A percentile compares a stretch with the other conserved stretches of the same genome.
These are phyloP conservation scores for Alternaria postmessia DNA, from an alignment of 2,329 filamentous ascomycete species.

Conservation along the genomic window DNA sequence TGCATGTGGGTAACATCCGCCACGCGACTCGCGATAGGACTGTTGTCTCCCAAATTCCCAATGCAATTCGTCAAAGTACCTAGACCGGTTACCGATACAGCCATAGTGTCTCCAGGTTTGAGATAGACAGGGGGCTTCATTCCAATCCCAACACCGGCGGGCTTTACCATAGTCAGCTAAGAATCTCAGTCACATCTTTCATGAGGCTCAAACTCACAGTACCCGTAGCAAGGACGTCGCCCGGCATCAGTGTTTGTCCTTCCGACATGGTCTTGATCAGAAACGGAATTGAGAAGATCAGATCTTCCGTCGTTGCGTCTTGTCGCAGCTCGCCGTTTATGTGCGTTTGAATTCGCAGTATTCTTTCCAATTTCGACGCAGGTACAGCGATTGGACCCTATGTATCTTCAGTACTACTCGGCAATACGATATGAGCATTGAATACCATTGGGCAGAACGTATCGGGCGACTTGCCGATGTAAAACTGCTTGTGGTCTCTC, in stretches of 20 bases:
- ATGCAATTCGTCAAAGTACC: background rate
- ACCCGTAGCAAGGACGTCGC: slow-evolving; percentile 59
- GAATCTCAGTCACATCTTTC: background rate
- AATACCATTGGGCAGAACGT: slow-evolving; percentile 64
- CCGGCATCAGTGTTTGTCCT: slow-evolving; percentile 55
- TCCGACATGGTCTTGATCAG: slow-evolving; percentile 59
- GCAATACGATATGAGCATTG: background rate
- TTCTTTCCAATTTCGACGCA: slow-evolving; percentile 19
- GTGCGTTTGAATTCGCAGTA: slow-evolving; percentile 55
- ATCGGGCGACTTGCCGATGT: slow-evolving; percentile 64
- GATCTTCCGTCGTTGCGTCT: slow-evolving; percentile 56
- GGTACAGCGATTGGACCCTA: background rate
- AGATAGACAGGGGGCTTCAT: slow-evolving; percentile 47
- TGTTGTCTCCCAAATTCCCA: background rate
- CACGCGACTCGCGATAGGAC: background rate
- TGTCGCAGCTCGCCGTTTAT: slow-evolving; percentile 60
- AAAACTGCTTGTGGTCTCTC: slow-evolving; percentile 65
- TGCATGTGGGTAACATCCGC: background rate
- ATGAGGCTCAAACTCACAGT: slow-evolving; percentile 52
- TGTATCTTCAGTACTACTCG: background rate
- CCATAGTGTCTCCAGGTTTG: slow-evolving; percentile 34
- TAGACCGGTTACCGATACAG: slow-evolving; percentile 32
- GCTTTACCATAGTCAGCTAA: slow-evolving; percentile 26
- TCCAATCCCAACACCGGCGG: slow-evolving; percentile 52
- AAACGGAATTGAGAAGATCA: slow-evolving; percentile 56